These are phyloP conservation scores for Candolleomyces eurysporus DNA, from an alignment of 768 basidiomycete genomes.

Conservation along the genomic window DNA sequence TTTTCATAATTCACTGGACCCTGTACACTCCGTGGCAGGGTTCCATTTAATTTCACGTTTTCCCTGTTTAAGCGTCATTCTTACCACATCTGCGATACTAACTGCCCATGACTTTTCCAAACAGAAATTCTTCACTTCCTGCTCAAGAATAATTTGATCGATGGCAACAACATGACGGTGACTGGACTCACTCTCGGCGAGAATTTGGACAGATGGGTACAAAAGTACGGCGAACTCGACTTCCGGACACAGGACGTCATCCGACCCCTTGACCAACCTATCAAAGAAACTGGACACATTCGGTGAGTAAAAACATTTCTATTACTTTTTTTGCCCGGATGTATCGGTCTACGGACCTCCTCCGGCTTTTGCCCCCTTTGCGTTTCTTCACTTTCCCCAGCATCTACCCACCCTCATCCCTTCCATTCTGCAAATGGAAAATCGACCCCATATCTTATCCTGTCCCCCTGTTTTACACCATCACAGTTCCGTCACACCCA, in stretches of 20 bases:
- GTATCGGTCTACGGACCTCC: conserved; percentile 10
- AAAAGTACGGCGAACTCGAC: conserved; percentile 75
- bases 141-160: conserved; percentile 83
- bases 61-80: background rate
- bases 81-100: background rate
- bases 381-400: background rate
- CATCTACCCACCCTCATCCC: background rate
- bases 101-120: background rate
- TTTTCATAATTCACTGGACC: background rate
- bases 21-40: background rate
- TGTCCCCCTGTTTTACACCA: conserved; percentile 2
- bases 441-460: background rate
- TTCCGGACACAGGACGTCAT: conserved; percentile 76
- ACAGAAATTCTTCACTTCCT: conserved; percentile 83
- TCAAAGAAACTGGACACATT: conserved; percentile 88
- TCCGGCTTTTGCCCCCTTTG: conserved; percentile 1
- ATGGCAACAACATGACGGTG: conserved; percentile 88
- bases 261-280: conserved; percentile 80
- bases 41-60: background rate
- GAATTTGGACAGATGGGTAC: conserved; percentile 88
- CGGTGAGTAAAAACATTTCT: conserved; percentile 45
- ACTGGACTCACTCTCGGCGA: conserved; percentile 89
- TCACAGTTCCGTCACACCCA: conserved; percentile 9
- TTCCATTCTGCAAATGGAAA: conserved; percentile 2
- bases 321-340: background rate